Evolutionary conservation across 805 yeast genomes (phyloP).

Genomic region (Wickerhamomyces tratensis): DNA sequence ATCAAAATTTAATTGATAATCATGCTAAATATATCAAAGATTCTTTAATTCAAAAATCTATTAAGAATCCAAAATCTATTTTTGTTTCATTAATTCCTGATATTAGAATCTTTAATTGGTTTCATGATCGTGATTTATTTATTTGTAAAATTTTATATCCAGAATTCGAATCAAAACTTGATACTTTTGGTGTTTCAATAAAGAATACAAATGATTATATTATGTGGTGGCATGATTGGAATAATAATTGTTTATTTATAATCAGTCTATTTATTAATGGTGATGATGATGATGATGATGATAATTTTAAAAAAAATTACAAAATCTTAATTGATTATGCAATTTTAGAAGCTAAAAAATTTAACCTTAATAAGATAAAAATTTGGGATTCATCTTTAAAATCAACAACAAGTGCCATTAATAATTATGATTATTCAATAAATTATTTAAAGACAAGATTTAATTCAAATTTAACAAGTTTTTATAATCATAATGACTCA

Average conservation of each 20-base stretch:
- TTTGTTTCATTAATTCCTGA: slow-evolving; percentile 26
- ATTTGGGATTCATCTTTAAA: slow-evolving; percentile 27
- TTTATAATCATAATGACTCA: slow-evolving; percentile 18
- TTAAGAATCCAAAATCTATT: slow-evolving; percentile 12
- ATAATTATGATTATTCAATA: slow-evolving; percentile 6
- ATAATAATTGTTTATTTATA: slow-evolving; percentile 19
- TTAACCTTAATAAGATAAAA: slow-evolving; percentile 18
- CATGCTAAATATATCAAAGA: slow-evolving; percentile 16
- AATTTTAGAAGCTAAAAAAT: slow-evolving; percentile 22
- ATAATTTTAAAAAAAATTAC: slow-evolving; percentile 9
- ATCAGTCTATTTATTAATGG: slow-evolving; percentile 14
- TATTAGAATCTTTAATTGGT: slow-evolving; percentile 31
- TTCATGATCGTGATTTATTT: slow-evolving; percentile 26
- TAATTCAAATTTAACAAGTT: neutral
- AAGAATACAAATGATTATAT: slow-evolving; percentile 22
- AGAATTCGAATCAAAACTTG: slow-evolving; percentile 17
- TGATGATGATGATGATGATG: slow-evolving; percentile 3
- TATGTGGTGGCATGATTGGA: slow-evolving; percentile 37
- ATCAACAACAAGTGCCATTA: slow-evolving; percentile 6
- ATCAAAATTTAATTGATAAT: slow-evolving; percentile 12
- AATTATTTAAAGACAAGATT: neutral
- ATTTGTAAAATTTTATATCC: slow-evolving; percentile 16
- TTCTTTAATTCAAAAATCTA: slow-evolving; percentile 7
- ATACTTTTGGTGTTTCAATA: slow-evolving; percentile 21
- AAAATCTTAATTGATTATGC: slow-evolving; percentile 21